phyloP scores from a whole-genome alignment of 306 rosid species.

The Castanospermum australe region DNA sequence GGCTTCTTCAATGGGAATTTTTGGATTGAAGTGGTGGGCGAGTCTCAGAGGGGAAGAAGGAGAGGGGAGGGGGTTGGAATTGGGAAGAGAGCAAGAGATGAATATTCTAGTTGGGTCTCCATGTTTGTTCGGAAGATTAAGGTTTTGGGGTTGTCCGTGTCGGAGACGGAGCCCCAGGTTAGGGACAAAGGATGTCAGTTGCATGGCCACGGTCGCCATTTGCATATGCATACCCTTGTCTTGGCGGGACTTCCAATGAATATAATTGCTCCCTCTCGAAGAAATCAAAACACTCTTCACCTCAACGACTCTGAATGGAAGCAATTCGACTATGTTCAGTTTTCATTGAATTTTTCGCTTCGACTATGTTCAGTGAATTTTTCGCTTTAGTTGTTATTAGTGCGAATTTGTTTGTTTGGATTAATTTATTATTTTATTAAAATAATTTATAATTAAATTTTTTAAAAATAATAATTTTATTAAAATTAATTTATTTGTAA shows the following conservation, averaged over 20 bases:
- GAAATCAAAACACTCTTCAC: no score
- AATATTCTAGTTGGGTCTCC: neutral
- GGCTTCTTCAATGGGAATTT: slow-evolving; percentile 64
- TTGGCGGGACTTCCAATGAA: neutral
- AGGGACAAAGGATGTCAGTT: slow-evolving; percentile 9
- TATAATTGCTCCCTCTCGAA: neutral
- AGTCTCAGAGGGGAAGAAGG: slow-evolving; percentile 19
- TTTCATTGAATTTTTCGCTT: no score
- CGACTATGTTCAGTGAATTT: no score
- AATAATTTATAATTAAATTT: no score
- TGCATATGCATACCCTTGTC: neutral
- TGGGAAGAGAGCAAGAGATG: slow-evolving; percentile 23
- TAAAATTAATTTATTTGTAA: no score
- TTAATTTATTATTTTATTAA: no score
- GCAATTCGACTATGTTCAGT: no score
- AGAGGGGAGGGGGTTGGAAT: slow-evolving; percentile 10
- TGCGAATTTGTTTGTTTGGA: no score
- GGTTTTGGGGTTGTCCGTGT: slow-evolving; percentile 3
- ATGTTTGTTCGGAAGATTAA: slow-evolving; percentile 26
- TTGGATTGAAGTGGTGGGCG: slow-evolving; percentile 66
- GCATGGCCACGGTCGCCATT: slow-evolving; percentile 30
- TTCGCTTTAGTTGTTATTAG: no score
- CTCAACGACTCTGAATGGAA: no score
- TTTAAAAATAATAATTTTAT: no score
- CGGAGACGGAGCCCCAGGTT: neutral